Conservation (phyloP, 805 yeast species). For the Saccharomycopsis babjevae region DNA sequence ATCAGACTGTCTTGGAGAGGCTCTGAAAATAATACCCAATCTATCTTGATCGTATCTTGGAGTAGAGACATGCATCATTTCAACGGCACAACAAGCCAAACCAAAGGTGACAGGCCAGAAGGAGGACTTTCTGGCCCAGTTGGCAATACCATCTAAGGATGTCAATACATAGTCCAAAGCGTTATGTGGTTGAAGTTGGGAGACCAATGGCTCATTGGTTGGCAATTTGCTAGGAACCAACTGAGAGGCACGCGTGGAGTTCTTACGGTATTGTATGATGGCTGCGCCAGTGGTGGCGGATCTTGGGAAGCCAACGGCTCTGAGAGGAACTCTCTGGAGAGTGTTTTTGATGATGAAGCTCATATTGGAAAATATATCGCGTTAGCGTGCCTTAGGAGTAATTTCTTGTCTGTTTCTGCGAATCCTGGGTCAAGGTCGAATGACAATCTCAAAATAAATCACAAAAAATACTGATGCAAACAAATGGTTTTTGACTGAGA, state of each 20-base stretch:
- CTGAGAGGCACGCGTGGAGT: conserved; percentile 13
- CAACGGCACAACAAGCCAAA: conserved; percentile 88
- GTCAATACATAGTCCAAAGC: conserved; percentile 76
- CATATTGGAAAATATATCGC: neutral
- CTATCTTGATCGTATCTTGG: conserved; percentile 91
- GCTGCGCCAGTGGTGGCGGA: conserved; percentile 5
- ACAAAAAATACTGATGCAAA: too few relatives aligned
- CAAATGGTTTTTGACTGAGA: neutral
- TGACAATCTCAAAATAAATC: too few relatives aligned
- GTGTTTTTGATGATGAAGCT: conserved; percentile 12
- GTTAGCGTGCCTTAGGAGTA: too few relatives aligned
- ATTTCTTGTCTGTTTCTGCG: too few relatives aligned
- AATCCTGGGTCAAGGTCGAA: too few relatives aligned
- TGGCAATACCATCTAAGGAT: conserved; percentile 69
- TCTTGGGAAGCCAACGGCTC: conserved; percentile 6
- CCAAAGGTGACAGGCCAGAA: conserved; percentile 94
- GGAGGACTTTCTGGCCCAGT: conserved; percentile 87
- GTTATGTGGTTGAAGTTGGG: conserved; percentile 47
- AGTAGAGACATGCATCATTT: conserved; percentile 89
- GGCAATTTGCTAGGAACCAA: conserved; percentile 45
- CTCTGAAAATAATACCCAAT: conserved; percentile 86
- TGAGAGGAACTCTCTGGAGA: conserved; percentile 7
- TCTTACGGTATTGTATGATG: conserved; percentile 14
- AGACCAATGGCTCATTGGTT: conserved; percentile 60
- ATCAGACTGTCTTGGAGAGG: conserved; percentile 87